Base-by-base conservation (phyloP, 768 basidiomycete genomes). In the Pleurotus sapidus region DNA sequence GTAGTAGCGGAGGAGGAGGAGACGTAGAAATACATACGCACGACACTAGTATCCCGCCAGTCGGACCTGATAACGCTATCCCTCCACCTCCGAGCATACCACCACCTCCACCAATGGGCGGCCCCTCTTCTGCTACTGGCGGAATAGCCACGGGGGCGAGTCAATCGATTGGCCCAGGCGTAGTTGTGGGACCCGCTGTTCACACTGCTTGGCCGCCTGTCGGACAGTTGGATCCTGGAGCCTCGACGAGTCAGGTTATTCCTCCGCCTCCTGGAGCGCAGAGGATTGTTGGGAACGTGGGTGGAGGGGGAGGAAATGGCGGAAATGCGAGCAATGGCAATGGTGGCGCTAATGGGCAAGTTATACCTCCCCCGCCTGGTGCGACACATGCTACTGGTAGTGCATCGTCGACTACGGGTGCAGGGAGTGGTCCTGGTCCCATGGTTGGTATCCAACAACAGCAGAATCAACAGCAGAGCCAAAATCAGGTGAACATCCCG, bases 401-500 rank as follows among this genome's bases (percentile, higher is more conserved):
- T 46, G n/a, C 34, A 37, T 37, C 30, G 56, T 24, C 54, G 25
- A 15, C 37, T 59, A 46, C 50, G 58, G 27, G 56, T 48, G 51
- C 59, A 63, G 25, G 61, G 61, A 49, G 62, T 61, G 37, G 61
- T 46, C 61, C 20, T 42, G 57, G 14, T 51, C 64, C 12, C 69
- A 70, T 46, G 66, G 9, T 24, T 34, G 59, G 39, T 56, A 18
- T 38, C 1, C 55, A 46, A 43, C 56, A 50, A 53, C 49, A 25
- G 43, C 45, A 46, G 55, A 59, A 54, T 17, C 63, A 58, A 34
- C 72, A 5, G 62, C 72, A 3, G 73, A 74, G 50, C 71, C 76
- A 20, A 56, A 65, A 8, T 53, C 73, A 46, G 70, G 69, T 7
- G 65, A 68, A 5, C 59, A 59, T 74, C 51, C 74, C 74, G 0